A percentile compares a stretch with the other conserved stretches of the same genome.
These are phyloP conservation scores for Lentinula sp. DNA, from an alignment of 768 basidiomycete species.

Conservation along the genomic window DNA sequence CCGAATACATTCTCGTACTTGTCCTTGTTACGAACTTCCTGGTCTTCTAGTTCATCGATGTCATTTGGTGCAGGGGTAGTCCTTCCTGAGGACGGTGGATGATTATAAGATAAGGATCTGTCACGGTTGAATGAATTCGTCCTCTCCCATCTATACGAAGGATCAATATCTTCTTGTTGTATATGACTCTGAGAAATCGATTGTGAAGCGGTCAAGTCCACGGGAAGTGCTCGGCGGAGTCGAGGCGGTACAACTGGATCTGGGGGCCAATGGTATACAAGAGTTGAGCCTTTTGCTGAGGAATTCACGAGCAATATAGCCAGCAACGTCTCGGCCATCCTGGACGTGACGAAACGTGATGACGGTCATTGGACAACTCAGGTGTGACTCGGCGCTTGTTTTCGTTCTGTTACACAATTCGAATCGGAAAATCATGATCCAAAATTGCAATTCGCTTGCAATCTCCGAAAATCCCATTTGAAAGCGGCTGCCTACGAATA, in stretches of 20 bases:
- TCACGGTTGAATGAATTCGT: conserved; percentile 37
- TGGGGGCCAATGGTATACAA: conserved; percentile 86
- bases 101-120: conserved; percentile 47
- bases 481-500: too few species aligned
- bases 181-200: conserved; percentile 15
- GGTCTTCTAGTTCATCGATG: conserved; percentile 28
- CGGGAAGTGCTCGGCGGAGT: conserved; percentile 64
- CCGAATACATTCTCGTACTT: conserved; percentile 67
- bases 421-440: too few species aligned
- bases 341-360: not conserved
- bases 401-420: not conserved
- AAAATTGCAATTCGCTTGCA: too few species aligned
- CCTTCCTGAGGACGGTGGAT: conserved; percentile 41
- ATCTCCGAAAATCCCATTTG: too few species aligned
- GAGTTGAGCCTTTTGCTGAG: conserved; percentile 71
- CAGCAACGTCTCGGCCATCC: conserved; percentile 74
- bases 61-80: conserved; percentile 45
- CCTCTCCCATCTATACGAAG: conserved; percentile 63
- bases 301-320: conserved; percentile 80
- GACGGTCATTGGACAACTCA: not conserved
- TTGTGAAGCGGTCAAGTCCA: conserved; percentile 49
- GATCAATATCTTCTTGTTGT: conserved; percentile 15
- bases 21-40: conserved; percentile 29
- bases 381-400: not conserved
- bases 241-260: conserved; percentile 57